phyloP scores from a whole-genome alignment of 2,329 filamentous ascomycete genomes.

The Fusarium humuli region DNA sequence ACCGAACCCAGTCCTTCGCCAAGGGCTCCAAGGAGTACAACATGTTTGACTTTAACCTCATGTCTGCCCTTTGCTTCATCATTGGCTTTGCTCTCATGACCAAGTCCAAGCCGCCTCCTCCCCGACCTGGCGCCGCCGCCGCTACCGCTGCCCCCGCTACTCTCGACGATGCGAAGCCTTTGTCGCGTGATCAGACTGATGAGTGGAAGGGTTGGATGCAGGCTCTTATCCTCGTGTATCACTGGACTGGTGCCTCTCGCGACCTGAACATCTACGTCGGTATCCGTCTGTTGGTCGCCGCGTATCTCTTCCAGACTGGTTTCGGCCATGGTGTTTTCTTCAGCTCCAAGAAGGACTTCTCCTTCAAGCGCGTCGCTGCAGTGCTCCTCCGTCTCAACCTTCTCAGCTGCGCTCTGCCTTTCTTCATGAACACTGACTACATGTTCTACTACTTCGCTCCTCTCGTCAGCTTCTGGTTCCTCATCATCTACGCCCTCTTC shows the following conservation, averaged over 20 bases:
- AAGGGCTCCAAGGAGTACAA: conserved; percentile 45
- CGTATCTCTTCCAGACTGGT: conserved; percentile 71
- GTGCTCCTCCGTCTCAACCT: conserved; percentile 69
- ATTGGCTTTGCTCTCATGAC: conserved; percentile 37
- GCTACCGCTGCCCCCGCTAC: conserved; percentile 6
- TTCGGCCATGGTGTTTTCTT: conserved; percentile 72
- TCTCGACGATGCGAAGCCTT: conserved; percentile 37
- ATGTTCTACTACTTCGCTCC: conserved; percentile 68
- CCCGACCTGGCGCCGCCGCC: conserved; percentile 11
- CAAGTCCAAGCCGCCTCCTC: conserved; percentile 26
- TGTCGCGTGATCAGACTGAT: conserved; percentile 65
- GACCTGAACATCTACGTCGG: conserved; percentile 64
- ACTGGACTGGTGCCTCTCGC: conserved; percentile 62
- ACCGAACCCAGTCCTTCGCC: conserved; percentile 47
- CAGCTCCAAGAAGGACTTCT: conserved; percentile 66
- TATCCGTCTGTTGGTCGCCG: conserved; percentile 65
- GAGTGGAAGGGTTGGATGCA: conserved; percentile 78
- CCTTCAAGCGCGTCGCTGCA: conserved; percentile 60
- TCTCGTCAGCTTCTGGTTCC: conserved; percentile 71
- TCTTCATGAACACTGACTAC: conserved; percentile 66
- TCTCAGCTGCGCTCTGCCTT: conserved; percentile 64
- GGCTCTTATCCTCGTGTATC: conserved; percentile 62
- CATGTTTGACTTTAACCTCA: conserved; percentile 37
- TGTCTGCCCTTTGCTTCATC: conserved; percentile 32
- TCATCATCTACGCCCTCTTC: conserved; percentile 66